Conservation (phyloP, 2,329 filamentous ascomycete genomes). For the Alternaria atra region DNA sequence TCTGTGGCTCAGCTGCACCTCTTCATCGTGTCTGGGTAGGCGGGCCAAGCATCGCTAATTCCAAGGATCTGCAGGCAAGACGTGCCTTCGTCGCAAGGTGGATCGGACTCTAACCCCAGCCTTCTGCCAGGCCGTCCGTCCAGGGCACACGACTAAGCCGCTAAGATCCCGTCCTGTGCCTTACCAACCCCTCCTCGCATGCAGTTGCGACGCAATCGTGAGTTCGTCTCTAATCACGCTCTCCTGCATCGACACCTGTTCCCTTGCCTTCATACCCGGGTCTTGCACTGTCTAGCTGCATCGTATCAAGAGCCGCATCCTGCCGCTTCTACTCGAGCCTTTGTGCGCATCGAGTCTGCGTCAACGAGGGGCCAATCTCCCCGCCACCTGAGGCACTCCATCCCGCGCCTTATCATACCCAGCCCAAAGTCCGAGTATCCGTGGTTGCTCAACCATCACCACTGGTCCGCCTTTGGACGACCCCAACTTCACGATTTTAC, state of each 20-base stretch:
- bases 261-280: conserved; percentile 25
- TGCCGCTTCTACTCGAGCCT: conserved; percentile 40
- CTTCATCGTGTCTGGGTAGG: conserved; percentile 11
- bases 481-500: conserved; percentile 25
- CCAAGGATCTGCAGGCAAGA: conserved; percentile 29
- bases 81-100: conserved; percentile 28
- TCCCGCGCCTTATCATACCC: conserved; percentile 35
- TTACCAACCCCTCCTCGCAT: conserved; percentile 41
- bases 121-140: conserved; percentile 31
- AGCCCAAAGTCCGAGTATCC: conserved; percentile 43
- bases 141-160: conserved; percentile 40
- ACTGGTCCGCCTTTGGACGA: conserved; percentile 24
- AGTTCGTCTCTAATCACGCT: conserved; percentile 36
- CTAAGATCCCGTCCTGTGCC: conserved; percentile 36
- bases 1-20: conserved; percentile 18
- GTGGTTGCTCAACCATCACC: conserved; percentile 33
- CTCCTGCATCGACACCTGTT: conserved; percentile 32
- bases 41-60: conserved; percentile 19
- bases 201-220: conserved; percentile 40
- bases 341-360: conserved; percentile 37
- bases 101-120: conserved; percentile 44
- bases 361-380: conserved; percentile 31
- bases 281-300: conserved; percentile 35
- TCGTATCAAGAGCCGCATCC: conserved; percentile 35
- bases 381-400: conserved; percentile 32